phyloP scores from a whole-genome alignment of 371 early-diverging fungal species.

The Rhizopus delemar region DNA sequence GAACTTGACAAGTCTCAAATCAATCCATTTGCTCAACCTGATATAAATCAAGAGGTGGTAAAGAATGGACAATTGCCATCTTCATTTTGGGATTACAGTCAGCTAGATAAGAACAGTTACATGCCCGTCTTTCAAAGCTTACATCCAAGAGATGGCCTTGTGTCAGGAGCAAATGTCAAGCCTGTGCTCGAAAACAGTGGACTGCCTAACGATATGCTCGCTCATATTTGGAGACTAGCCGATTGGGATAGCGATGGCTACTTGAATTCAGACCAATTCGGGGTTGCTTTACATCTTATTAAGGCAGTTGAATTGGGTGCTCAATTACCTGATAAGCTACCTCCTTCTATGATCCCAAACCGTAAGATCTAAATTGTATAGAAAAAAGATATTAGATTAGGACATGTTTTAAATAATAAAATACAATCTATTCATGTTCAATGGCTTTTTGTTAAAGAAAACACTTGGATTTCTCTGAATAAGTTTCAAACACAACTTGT shows the following conservation, averaged over 20 bases:
- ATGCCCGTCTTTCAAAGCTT: slow-evolving; percentile 25
- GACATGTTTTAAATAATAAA: neutral
- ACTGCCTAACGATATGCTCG: slow-evolving; percentile 53
- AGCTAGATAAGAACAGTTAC: slow-evolving; percentile 47
- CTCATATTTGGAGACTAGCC: slow-evolving; percentile 67
- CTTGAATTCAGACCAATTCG: slow-evolving; percentile 67
- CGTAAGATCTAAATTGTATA: slow-evolving; percentile 28
- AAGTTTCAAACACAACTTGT: too few relatives aligned
- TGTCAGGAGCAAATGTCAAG: slow-evolving; percentile 59
- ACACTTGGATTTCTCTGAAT: too few relatives aligned
- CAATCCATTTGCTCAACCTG: slow-evolving; percentile 36
- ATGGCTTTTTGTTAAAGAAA: too few relatives aligned
- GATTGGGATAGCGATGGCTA: slow-evolving; percentile 75
- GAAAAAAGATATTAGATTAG: neutral
- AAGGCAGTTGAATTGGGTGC: slow-evolving; percentile 53
- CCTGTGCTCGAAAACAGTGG: slow-evolving; percentile 61
- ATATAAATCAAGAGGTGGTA: slow-evolving; percentile 15
- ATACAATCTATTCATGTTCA: slow-evolving; percentile 27
- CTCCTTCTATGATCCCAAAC: slow-evolving; percentile 36
- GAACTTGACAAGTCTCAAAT: slow-evolving; percentile 32
- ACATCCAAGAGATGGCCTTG: slow-evolving; percentile 60
- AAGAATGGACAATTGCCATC: slow-evolving; percentile 29
- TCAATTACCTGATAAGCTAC: slow-evolving; percentile 53
- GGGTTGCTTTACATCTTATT: slow-evolving; percentile 64
- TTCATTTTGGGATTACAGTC: slow-evolving; percentile 50